Percentiles rank a stretch among this genome's conserved stretches.
These are phyloP conservation scores for Kickxella alabastrina DNA, from an alignment of 192 early-diverging fungal genomes.

Conservation along the genomic window DNA sequence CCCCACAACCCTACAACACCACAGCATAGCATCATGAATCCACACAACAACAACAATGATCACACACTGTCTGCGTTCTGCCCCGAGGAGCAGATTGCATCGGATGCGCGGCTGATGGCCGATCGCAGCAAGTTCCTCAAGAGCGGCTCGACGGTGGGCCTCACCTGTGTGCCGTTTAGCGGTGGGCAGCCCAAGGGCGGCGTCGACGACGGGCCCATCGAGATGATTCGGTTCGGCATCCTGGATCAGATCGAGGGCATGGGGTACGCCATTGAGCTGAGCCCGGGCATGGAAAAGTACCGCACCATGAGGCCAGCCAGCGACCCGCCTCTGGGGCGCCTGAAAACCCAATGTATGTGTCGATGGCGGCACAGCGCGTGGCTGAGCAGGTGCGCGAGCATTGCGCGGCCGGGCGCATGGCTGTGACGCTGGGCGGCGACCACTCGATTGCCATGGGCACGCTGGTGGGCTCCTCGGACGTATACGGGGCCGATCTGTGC, in stretches of 20 bases:
- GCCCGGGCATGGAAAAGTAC: constrained; percentile 68
- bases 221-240: constrained; percentile 79
- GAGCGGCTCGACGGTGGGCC: constrained; percentile 58
- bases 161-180: constrained; percentile 73
- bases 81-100: too few species aligned
- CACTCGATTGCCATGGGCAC: constrained; percentile 93
- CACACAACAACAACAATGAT: not conserved
- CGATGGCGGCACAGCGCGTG: constrained; percentile 67
- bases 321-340: constrained; percentile 70
- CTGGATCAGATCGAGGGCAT: constrained; percentile 77
- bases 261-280: constrained; percentile 74
- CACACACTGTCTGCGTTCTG: not conserved
- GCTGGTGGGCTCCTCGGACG: constrained; percentile 69
- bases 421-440: constrained; percentile 91
- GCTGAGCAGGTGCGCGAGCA: constrained; percentile 60
- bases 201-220: constrained; percentile 83
- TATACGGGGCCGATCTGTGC: constrained; percentile 73
- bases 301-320: constrained; percentile 59
- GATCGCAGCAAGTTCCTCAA: constrained; percentile 57
- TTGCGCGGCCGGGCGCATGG: constrained; percentile 67
- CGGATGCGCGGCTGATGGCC: constrained; percentile 41
- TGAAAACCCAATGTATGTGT: constrained; percentile 87
- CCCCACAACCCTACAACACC: too few species aligned
- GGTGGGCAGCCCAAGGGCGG: constrained; percentile 80
- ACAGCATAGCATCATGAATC: not conserved